These are phyloP conservation scores for Thymus quinquecostatus DNA, from an alignment of 257 asterid genomes.

Conservation along the genomic window DNA sequence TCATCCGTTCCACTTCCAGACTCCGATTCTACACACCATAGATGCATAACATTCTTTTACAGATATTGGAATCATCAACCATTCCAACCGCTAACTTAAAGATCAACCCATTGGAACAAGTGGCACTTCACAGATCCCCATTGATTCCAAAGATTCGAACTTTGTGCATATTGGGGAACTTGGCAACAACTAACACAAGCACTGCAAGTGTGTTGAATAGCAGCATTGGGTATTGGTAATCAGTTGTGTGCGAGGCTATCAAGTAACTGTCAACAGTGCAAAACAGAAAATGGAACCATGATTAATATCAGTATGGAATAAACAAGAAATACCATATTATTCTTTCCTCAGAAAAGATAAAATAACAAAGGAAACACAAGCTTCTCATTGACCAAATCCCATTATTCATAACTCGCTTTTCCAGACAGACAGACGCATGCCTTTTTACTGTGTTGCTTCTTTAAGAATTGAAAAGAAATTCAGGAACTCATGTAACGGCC, in stretches of 20 bases:
- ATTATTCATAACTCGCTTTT: background rate
- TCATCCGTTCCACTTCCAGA: constrained; percentile 46
- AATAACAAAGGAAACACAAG: too few relatives aligned
- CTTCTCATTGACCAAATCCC: constrained; percentile 2
- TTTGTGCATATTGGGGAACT: constrained; percentile 93
- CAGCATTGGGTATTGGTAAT: constrained; percentile 82
- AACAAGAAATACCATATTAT: too few relatives aligned
- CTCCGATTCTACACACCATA: constrained; percentile 51
- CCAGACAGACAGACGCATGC: background rate
- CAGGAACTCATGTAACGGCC: background rate
- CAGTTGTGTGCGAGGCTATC: constrained; percentile 90
- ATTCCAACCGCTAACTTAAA: constrained; percentile 29
- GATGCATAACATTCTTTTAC: constrained; percentile 35
- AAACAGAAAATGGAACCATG: background rate
- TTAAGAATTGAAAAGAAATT: background rate
- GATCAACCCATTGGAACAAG: constrained; percentile 21
- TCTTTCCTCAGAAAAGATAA: too few relatives aligned
- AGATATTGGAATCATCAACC: constrained; percentile 28
- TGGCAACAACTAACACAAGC: constrained; percentile 70
- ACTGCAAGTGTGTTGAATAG: constrained; percentile 79
- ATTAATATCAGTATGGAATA: background rate
- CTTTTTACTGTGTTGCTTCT: constrained; percentile 3
- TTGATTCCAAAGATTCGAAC: constrained; percentile 89
- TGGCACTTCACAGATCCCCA: constrained; percentile 56
- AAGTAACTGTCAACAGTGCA: constrained; percentile 58